Conservation (phyloP, 345 rosid genomes). For the Fremontodendron californicum region DNA sequence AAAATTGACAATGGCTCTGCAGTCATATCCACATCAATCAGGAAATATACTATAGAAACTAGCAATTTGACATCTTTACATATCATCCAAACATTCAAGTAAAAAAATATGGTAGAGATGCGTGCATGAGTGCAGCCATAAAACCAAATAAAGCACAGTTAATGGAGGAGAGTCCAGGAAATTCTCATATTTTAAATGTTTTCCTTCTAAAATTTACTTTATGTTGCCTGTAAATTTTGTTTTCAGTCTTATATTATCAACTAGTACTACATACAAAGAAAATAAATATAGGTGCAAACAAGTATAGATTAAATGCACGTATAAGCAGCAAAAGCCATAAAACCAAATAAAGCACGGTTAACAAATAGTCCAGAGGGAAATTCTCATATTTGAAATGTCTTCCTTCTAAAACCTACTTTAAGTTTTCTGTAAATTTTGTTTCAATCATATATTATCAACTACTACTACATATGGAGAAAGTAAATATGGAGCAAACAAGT, state of each 20-base stretch:
- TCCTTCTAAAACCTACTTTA: neutral
- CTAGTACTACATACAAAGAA: neutral
- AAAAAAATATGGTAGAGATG: neutral
- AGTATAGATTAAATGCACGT: neutral
- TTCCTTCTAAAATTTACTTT: neutral
- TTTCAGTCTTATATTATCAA: neutral
- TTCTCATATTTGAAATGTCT: neutral
- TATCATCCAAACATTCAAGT: neutral
- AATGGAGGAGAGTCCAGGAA: neutral
- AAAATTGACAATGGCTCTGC: neutral
- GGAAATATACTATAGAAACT: neutral
- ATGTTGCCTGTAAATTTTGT: neutral
- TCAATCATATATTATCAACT: neutral
- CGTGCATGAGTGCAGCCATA: neutral
- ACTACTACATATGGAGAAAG: neutral
- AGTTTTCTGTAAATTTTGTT: neutral
- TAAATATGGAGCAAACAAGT: neutral
- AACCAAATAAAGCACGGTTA: constrained; percentile 2
- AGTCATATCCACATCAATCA: neutral
- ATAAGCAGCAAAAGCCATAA: neutral
- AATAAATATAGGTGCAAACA: neutral
- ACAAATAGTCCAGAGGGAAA: neutral
- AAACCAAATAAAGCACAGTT: neutral
- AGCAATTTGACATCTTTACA: neutral
- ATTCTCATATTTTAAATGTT: neutral